Base-by-base conservation (phyloP, 768 basidiomycete genomes). In the Cystobasidium tubakii region DNA sequence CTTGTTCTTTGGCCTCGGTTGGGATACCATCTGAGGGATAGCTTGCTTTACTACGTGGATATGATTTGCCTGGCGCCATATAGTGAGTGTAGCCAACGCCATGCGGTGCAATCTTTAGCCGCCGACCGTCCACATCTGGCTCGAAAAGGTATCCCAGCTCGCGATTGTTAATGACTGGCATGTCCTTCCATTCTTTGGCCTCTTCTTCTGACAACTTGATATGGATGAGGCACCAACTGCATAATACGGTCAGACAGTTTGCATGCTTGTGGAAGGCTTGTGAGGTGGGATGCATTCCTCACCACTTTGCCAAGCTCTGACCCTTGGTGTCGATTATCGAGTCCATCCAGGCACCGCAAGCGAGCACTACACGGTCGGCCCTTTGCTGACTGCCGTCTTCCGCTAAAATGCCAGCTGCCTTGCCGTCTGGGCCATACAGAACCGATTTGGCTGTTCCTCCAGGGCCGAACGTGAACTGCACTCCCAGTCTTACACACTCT, bases 121-220 rank as follows among this genome's bases (percentile, higher is more conserved):
- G 39, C 2, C 39, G 10, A 3, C 29, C 46, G 23, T 71, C 46
- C 15, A 27, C 27, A 19, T 74, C 67, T 0, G 74, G 74, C 62
- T 75, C 74, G 29, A 75, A 75, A 13, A 71, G 23, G 62, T 75
- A 75, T 0, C 74, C 74, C 0, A 75, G 74, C 33, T 75, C 74
- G 7, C 74, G 66, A 31, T 75, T 75, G 67, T 75, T 75, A 43
- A 75, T 71, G 33, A 71, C 67, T 1, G 74, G 74, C 25, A 57
- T 66, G 39, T 71, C 15, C 3, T 42, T 55, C 39, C 25, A 60
- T 15, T 25, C n/a, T 25, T 25, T 33, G 0, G 67, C 74, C 36
- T 75, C 74, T 25, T 75, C 74, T 17, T 42, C 50, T 1, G 67
- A 25, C 12, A 75, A 39, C 13, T 53, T 43, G 62, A 75, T 70